Conservation (phyloP, 139 green algal species). For the Picocystis salinarum region DNA sequence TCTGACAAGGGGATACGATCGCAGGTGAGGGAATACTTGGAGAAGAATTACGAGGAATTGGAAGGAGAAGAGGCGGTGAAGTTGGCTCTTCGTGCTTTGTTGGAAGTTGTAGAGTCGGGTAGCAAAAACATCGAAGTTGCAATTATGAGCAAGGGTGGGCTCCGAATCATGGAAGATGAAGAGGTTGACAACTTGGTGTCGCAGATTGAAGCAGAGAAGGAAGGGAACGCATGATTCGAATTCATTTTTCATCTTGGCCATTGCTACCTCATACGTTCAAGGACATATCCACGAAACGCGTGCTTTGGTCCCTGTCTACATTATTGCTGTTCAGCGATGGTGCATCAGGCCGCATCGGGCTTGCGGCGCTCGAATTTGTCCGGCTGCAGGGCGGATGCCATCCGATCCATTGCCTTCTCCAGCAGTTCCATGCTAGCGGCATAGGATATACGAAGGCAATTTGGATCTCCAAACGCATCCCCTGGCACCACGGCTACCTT, state of each 20-base stretch:
- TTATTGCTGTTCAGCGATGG: too few relatives aligned
- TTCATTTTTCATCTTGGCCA: too few relatives aligned
- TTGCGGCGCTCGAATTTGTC: too few relatives aligned
- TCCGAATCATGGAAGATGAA: constrained; percentile 38
- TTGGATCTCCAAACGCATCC: constrained; percentile 73
- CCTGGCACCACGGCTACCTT: constrained; percentile 80
- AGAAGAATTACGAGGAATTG: constrained; percentile 83
- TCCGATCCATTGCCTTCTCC: constrained; percentile 46
- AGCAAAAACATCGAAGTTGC: constrained; percentile 64
- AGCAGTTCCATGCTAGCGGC: constrained; percentile 62
- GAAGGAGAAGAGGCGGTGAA: constrained; percentile 65
- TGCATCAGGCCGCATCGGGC: too few relatives aligned
- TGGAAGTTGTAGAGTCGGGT: constrained; percentile 54
- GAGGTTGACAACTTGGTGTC: constrained; percentile 65
- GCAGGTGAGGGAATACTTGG: constrained; percentile 85
- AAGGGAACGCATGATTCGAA: too few relatives aligned
- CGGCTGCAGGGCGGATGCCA: constrained; percentile 36
- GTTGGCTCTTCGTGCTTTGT: constrained; percentile 71
- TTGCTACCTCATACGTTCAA: too few relatives aligned
- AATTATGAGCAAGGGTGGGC: constrained; percentile 48
- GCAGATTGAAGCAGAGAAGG: constrained; percentile 76
- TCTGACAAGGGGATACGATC: constrained; percentile 1
- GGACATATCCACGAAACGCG: too few relatives aligned
- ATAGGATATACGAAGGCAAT: constrained; percentile 83
- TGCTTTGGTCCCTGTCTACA: too few relatives aligned